Conservation (phyloP, 169 alveolate species). For the Plasmodium coatneyi region DNA sequence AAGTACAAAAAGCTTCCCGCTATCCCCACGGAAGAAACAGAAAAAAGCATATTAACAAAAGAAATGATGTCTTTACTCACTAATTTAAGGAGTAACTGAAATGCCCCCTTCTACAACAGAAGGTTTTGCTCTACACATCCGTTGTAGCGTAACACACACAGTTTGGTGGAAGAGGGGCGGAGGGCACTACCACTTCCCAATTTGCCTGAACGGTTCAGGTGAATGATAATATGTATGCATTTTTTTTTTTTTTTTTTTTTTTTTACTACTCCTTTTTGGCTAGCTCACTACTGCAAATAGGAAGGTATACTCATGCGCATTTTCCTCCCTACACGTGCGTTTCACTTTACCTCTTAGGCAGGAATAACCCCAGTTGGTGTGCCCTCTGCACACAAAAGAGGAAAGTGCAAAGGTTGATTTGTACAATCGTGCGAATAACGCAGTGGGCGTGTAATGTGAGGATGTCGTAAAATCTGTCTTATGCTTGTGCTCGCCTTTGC, state of each 20-base stretch:
- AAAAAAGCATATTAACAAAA: not conserved
- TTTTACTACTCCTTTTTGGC: not conserved
- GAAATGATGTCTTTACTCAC: not conserved
- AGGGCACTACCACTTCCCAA: not conserved
- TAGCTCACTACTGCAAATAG: not conserved
- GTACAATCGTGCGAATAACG: not conserved
- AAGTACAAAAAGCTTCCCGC: not conserved
- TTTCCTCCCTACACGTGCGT: not conserved
- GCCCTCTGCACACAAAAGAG: not conserved
- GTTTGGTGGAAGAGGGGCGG: not conserved
- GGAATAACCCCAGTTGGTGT: not conserved
- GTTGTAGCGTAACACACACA: not conserved
- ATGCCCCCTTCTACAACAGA: not conserved
- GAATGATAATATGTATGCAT: not conserved
- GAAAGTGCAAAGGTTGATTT: not conserved
- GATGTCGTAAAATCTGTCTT: not conserved
- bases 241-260: not conserved
- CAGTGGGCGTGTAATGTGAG: not conserved
- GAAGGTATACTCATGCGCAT: not conserved
- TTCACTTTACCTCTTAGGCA: not conserved
- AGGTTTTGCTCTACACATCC: not conserved
- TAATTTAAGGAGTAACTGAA: not conserved
- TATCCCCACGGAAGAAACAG: not conserved
- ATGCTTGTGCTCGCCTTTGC: not conserved
- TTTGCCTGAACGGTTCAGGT: conserved; percentile 1